Percentiles rank a stretch among this genome's conserved stretches.
Evolutionary conservation across 306 rosid species (phyloP).

Genomic region (Quercus rubra): DNA sequence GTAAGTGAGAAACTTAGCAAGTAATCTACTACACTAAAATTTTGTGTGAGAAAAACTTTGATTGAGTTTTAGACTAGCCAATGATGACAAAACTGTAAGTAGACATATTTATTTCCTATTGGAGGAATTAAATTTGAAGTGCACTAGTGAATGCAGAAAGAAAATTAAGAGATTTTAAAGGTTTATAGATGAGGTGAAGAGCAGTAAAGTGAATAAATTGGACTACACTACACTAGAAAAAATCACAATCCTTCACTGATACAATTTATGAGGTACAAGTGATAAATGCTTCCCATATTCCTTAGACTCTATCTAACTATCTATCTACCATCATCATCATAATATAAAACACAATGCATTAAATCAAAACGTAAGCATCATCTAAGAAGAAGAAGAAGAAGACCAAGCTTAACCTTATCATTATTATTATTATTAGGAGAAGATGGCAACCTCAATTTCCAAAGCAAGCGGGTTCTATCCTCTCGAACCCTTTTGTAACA

Average conservation of each 20-base stretch:
- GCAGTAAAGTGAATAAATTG: background rate
- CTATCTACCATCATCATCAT: no score
- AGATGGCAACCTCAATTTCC: constrained; percentile 57
- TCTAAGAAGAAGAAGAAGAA: background rate
- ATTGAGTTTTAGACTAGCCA: background rate
- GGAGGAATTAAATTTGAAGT: no score
- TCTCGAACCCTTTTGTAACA: constrained; percentile 73
- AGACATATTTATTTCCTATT: background rate
- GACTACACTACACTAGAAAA: background rate
- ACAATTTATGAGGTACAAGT: background rate
- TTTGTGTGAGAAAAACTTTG: background rate
- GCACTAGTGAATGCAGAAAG: background rate
- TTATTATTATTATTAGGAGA: constrained; percentile 24
- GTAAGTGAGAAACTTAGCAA: background rate
- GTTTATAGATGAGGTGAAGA: background rate
- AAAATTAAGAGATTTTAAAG: background rate
- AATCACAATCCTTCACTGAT: background rate
- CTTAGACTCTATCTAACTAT: no score
- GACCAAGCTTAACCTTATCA: constrained; percentile 24
- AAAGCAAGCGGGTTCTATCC: constrained; percentile 66
- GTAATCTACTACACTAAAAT: background rate
- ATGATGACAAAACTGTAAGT: background rate
- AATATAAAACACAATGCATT: no score
- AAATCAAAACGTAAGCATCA: no score
- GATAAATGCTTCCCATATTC: background rate